These are phyloP conservation scores for Fomes fomentarius DNA, from an alignment of 1,284 basidiomycete genomes.

Conservation along the genomic window DNA sequence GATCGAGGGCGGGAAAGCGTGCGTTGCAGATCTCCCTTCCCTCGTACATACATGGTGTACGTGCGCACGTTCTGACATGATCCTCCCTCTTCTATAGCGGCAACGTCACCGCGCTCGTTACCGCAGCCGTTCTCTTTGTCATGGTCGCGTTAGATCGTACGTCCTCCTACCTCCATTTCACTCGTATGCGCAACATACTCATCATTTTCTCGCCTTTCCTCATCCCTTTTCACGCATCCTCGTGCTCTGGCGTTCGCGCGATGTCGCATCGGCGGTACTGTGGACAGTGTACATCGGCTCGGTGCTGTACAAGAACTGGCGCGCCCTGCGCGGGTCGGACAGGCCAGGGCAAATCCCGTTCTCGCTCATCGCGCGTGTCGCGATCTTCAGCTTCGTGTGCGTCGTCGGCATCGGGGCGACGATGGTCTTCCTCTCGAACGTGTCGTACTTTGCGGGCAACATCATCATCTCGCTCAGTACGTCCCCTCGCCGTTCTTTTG, in stretches of 20 bases:
- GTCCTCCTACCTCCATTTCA: no score
- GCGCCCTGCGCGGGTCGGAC: slow-evolving; percentile 23
- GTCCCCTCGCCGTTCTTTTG: not conserved
- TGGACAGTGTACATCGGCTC: slow-evolving; percentile 20
- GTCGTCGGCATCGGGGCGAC: slow-evolving; percentile 25
- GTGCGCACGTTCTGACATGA: not conserved
- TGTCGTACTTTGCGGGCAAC: slow-evolving; percentile 24
- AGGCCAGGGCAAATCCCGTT: slow-evolving; percentile 22
- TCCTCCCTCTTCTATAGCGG: slow-evolving; percentile 8
- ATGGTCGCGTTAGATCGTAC: slow-evolving; percentile 22
- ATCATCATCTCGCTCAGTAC: slow-evolving; percentile 24
- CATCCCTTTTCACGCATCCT: no score
- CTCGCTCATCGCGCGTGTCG: slow-evolving; percentile 25
- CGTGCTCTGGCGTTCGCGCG: no score
- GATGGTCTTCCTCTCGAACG: slow-evolving; percentile 24
- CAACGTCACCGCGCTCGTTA: slow-evolving; percentile 16
- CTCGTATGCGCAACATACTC: no score
- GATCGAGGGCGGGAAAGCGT: slow-evolving; percentile 20
- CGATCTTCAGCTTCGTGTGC: slow-evolving; percentile 26
- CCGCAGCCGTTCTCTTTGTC: slow-evolving; percentile 18
- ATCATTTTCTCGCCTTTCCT: no score
- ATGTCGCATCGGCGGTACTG: no score
- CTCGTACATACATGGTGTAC: not conserved
- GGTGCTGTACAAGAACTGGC: slow-evolving; percentile 25
- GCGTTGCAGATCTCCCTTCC: not conserved